These are phyloP conservation scores for Salicornia ramosissima DNA, from an alignment of 148 eudicot genomes.

Conservation along the genomic window DNA sequence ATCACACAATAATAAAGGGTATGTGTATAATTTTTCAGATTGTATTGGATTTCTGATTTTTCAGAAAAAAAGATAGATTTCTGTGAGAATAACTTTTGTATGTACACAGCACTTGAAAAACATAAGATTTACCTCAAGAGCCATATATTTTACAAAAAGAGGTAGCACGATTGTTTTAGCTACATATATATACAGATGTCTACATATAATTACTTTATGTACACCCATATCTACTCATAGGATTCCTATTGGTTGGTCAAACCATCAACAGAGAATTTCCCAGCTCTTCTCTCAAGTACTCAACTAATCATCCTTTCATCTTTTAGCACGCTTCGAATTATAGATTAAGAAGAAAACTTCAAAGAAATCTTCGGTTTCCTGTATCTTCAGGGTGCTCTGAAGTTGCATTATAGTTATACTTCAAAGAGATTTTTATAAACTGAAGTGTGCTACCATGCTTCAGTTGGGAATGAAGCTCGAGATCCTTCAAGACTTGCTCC, in stretches of 20 bases:
- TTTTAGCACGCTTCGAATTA: background rate
- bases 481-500: constrained; percentile 23
- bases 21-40: too few relatives aligned
- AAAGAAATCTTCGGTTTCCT: background rate
- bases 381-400: constrained; percentile 10
- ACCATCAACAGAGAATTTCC: background rate
- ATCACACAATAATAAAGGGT: too few relatives aligned
- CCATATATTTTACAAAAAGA: constrained; percentile 14
- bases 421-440: background rate
- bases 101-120: background rate
- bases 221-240: constrained; percentile 5
- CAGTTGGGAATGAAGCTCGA: background rate
- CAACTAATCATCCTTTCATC: background rate
- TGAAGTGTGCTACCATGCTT: background rate
- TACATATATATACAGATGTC: constrained; percentile 22
- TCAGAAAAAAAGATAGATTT: too few relatives aligned
- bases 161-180: background rate
- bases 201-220: constrained; percentile 13
- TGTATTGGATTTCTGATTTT: background rate
- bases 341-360: background rate
- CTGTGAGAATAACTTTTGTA: background rate
- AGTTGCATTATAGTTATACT: background rate
- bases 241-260: background rate
- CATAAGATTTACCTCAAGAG: background rate
- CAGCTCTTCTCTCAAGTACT: background rate